phyloP scores from a whole-genome alignment of 768 basidiomycete genomes.

The Serendipita sp. region DNA sequence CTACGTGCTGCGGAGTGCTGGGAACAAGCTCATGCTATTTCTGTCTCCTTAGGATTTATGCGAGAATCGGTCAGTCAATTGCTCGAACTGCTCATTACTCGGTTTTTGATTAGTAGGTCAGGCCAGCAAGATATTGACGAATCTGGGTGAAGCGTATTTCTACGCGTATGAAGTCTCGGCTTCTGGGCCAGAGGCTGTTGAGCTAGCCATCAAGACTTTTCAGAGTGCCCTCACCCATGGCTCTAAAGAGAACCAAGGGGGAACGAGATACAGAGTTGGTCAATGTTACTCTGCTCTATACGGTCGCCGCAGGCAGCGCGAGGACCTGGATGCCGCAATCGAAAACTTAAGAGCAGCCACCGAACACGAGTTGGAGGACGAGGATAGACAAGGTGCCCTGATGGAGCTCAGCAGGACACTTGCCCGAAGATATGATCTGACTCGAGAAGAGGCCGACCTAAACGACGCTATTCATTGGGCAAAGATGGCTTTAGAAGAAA shows the following conservation, averaged over 20 bases:
- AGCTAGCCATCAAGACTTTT: neutral
- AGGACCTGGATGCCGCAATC: neutral
- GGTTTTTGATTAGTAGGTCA: neutral
- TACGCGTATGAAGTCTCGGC: neutral
- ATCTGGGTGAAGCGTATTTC: neutral
- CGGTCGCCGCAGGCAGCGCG: neutral
- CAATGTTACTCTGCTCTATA: slow-evolving; percentile 5
- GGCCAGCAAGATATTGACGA: neutral
- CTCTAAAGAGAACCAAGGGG: neutral
- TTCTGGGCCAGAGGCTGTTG: neutral
- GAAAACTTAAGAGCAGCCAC: neutral
- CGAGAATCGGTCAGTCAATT: neutral
- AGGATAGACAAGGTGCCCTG: neutral
- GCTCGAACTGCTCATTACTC: too few species aligned
- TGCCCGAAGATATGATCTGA: neutral
- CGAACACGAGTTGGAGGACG: neutral
- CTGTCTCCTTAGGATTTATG: neutral
- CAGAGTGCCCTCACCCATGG: neutral
- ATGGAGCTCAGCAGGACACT: slow-evolving; percentile 3
- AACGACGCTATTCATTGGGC: neutral
- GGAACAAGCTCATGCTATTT: neutral
- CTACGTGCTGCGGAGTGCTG: neutral
- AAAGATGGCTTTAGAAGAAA: neutral
- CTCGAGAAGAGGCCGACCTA: neutral
- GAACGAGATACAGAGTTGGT: neutral